Conservation (phyloP, 2,329 filamentous ascomycete species). For the Magnaporthiopsis incrustans region DNA sequence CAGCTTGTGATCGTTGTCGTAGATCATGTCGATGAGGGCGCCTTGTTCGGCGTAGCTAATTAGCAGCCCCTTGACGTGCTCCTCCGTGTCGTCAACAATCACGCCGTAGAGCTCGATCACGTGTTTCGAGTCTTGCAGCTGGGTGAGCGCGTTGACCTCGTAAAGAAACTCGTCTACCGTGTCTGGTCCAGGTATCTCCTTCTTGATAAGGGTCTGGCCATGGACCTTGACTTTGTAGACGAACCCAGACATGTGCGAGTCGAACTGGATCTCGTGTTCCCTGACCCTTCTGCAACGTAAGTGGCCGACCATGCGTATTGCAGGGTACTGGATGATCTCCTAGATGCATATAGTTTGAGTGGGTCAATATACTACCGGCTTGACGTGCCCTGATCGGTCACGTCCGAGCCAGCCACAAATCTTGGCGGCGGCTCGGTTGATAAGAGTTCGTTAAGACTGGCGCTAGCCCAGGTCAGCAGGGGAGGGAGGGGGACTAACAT, state of each 20-base stretch:
- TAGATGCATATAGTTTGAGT: constrained; percentile 17
- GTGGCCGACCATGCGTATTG: constrained; percentile 64
- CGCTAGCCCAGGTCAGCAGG: neutral
- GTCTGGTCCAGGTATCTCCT: constrained; percentile 94
- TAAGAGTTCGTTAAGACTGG: neutral
- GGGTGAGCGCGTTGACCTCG: constrained; percentile 89
- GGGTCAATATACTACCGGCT: constrained; percentile 5
- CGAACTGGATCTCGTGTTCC: constrained; percentile 73
- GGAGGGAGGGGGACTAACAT: constrained; percentile 42
- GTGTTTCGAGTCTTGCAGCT: constrained; percentile 60
- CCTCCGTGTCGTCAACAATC: constrained; percentile 68
- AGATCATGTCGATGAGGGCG: constrained; percentile 83
- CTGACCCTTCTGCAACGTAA: constrained; percentile 55
- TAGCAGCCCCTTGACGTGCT: constrained; percentile 76
- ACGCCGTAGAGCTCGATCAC: constrained; percentile 85
- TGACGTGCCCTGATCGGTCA: neutral
- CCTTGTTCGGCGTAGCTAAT: constrained; percentile 84
- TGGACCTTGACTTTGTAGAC: constrained; percentile 83
- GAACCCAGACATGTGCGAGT: constrained; percentile 91
- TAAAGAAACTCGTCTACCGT: constrained; percentile 96
- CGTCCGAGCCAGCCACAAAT: neutral
- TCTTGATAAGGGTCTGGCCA: constrained; percentile 74
- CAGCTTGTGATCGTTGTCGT: constrained; percentile 58
- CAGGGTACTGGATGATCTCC: constrained; percentile 86
- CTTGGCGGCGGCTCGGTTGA: no score